phyloP scores from a whole-genome alignment of 2,329 filamentous ascomycete genomes.

The Zopfia rhizophila region DNA sequence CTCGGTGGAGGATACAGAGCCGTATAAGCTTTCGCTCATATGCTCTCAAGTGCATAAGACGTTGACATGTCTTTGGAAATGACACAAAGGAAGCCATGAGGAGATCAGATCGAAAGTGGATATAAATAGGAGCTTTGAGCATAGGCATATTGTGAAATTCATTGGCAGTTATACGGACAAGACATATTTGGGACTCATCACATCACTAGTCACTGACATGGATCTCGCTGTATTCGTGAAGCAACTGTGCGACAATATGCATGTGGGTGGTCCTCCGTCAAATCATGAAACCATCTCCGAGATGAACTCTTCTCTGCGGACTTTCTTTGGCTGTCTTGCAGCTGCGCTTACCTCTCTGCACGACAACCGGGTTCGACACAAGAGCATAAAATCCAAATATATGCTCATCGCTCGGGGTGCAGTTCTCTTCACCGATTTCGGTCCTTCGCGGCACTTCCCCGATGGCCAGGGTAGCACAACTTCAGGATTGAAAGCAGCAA shows the following conservation, averaged over 20 bases:
- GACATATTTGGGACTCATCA: conserved; percentile 39
- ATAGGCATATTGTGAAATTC: conserved; percentile 39
- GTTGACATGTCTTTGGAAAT: conserved; percentile 26
- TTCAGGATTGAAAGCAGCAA: conserved; percentile 6
- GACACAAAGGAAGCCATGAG: conserved; percentile 22
- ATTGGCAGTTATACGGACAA: conserved; percentile 44
- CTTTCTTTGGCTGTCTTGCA: conserved; percentile 29
- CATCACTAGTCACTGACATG: conserved; percentile 31
- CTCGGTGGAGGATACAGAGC: conserved; percentile 39
- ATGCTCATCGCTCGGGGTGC: conserved; percentile 21
- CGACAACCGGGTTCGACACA: conserved; percentile 18
- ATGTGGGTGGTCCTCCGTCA: too few species aligned
- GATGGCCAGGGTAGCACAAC: conserved; percentile 21
- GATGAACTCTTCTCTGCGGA: conserved; percentile 13
- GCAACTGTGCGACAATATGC: not conserved
- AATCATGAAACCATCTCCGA: too few species aligned
- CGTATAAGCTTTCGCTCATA: conserved; percentile 36
- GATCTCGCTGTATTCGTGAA: conserved; percentile 22
- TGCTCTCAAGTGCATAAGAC: conserved; percentile 41
- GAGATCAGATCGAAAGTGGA: conserved; percentile 38
- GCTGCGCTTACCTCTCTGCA: conserved; percentile 28
- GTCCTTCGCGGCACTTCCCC: conserved; percentile 20
- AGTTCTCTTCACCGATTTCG: conserved; percentile 28
- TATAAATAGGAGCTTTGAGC: conserved; percentile 36
- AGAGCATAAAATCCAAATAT: conserved; percentile 32